Base-by-base conservation (phyloP, 805 yeast genomes). In the Yarrowia sp. region DNA sequence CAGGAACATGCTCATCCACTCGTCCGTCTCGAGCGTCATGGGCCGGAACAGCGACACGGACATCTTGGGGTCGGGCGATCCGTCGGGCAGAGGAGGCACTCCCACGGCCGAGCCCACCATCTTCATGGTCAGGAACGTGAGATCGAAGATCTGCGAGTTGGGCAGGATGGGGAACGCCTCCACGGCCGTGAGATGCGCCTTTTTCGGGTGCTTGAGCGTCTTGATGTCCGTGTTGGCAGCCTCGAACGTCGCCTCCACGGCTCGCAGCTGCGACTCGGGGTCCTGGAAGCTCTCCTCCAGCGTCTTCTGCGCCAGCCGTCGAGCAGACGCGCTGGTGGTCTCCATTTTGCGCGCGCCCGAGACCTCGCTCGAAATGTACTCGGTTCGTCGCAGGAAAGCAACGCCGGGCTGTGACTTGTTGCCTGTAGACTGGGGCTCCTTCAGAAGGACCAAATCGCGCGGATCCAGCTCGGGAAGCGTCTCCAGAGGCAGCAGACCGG, bases 301-400 rank as follows among this genome's bases (percentile, higher is more conserved):
- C 63, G 67, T 36, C 65, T 68, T 32, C 47, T 62, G 33, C 62
- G 58, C 21, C 67, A 36, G 13, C 69, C 66, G 22, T 63, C 64
- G 56, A 66, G 64, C 22, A 66, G 68, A 29, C 67, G 66, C 14
- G 68, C 69, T 18, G 62, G 66, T 66, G 3, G 70, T 65, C 61
- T 64, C 69, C 61, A 74, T 27, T 32, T 47, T 47, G n/a, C 56
- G 39, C 10, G 39, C 56, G 4, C 58, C 58, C 4, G 29, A n/a
- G 13, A 55, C 38, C 29, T 55, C 61, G 16, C 38, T 27, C 5
- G 96, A 82, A 63, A 90, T 87, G 72, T 93, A 93, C 71, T 94
- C 98, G 0, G 99, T 93, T 76, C 98, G 85, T 77, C 97, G 85
- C 71, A 93, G 80, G 75, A 93, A 92, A n/a, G 89, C 81, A 13